Percentiles rank a stretch among this genome's conserved stretches.
These are phyloP conservation scores for Phytophthora pistaciae DNA, from an alignment of 352 stramenopile genomes.

Conservation along the genomic window DNA sequence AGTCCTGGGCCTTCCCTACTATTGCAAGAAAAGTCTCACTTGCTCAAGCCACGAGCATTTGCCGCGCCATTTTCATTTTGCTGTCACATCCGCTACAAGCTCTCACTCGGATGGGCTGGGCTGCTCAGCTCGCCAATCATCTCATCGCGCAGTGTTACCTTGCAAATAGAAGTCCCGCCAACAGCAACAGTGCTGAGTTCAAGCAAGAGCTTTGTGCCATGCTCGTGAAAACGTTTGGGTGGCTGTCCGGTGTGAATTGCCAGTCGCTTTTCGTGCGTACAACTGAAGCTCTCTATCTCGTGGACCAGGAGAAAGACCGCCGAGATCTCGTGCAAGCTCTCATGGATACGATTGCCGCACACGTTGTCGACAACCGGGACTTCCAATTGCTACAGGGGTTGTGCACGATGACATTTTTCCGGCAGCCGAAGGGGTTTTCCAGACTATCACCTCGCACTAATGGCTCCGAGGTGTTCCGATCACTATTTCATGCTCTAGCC, in stretches of 20 bases:
- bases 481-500: slow-evolving; percentile 61
- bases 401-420: slow-evolving; percentile 57
- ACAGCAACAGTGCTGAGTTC: slow-evolving; percentile 26
- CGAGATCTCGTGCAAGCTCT: slow-evolving; percentile 52
- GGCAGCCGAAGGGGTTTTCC: slow-evolving; percentile 37
- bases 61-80: slow-evolving; percentile 71
- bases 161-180: slow-evolving; percentile 42
- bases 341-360: slow-evolving; percentile 47
- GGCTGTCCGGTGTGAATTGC: slow-evolving; percentile 59
- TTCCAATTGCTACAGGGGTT: slow-evolving; percentile 66
- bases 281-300: slow-evolving; percentile 66
- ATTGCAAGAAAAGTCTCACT: slow-evolving; percentile 60
- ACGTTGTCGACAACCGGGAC: slow-evolving; percentile 48
- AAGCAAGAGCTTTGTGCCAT: slow-evolving; percentile 71
- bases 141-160: slow-evolving; percentile 74
- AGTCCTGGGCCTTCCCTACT: slow-evolving; percentile 65
- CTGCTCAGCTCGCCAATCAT: slow-evolving; percentile 53
- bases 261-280: slow-evolving; percentile 56
- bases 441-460: slow-evolving; percentile 51
- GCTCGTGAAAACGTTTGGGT: slow-evolving; percentile 64
- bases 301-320: slow-evolving; percentile 70
- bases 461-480: slow-evolving; percentile 51
- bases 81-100: slow-evolving; percentile 70
- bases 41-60: slow-evolving; percentile 57
- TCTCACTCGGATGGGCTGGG: slow-evolving; percentile 58